A percentile compares a stretch with the other conserved stretches of the same genome.
Evolutionary conservation across 371 early-diverging fungal species (phyloP).

Genomic region (Dichotomocladium elegans): DNA sequence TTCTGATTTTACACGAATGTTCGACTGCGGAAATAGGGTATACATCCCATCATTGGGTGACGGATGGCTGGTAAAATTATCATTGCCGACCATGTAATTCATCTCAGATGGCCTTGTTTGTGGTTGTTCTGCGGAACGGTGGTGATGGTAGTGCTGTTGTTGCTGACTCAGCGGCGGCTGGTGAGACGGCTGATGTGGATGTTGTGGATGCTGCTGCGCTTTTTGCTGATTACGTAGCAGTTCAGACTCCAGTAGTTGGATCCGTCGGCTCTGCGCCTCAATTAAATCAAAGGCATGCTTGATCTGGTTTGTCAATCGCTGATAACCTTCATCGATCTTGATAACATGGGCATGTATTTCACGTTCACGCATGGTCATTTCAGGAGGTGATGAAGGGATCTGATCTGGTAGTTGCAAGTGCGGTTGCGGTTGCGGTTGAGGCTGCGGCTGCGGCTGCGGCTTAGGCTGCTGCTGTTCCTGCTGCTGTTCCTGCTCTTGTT

Average conservation of each 20-base stretch:
- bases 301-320: conserved; percentile 11
- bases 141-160: background rate
- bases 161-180: background rate
- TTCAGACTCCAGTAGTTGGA: conserved; percentile 8
- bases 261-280: conserved; percentile 11
- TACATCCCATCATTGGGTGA: conserved; percentile 1
- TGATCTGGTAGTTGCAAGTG: conserved; percentile 1
- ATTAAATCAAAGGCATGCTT: conserved; percentile 9
- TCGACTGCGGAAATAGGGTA: conserved; percentile 4
- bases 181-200: no score
- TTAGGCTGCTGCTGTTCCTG: conserved; percentile 3
- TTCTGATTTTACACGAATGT: conserved; percentile 7
- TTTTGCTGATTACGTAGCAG: conserved; percentile 3
- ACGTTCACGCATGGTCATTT: conserved; percentile 8
- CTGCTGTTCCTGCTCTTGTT: background rate
- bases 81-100: background rate
- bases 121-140: background rate
- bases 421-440: background rate
- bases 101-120: conserved; percentile 1
- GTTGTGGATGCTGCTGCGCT: conserved; percentile 3
- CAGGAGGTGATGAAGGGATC: background rate
- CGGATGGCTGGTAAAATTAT: background rate
- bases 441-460: background rate
- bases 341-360: conserved; percentile 10
- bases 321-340: conserved; percentile 9